phyloP scores from a whole-genome alignment of 2,329 filamentous ascomycete genomes.

The Lecanicillium sp. region DNA sequence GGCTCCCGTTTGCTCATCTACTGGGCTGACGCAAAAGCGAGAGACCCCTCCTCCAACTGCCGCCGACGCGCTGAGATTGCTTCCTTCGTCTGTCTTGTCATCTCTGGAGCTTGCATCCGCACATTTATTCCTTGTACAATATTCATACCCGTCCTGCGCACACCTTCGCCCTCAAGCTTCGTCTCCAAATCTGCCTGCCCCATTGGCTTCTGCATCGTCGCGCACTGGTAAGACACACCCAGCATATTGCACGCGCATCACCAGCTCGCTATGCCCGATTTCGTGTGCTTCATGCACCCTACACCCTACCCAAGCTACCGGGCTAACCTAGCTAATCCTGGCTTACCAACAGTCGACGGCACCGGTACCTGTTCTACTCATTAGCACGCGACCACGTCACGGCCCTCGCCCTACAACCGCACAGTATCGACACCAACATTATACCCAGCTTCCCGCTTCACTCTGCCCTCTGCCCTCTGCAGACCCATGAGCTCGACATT shows the following conservation, averaged over 20 bases:
- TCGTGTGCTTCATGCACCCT: background rate
- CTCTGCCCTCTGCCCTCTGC: background rate
- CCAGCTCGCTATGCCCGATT: background rate
- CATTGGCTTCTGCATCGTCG: background rate
- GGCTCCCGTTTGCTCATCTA: too few species aligned
- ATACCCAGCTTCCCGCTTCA: too few species aligned
- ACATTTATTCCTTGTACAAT: too few species aligned
- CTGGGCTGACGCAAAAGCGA: constrained; percentile 8
- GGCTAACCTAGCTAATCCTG: constrained; percentile 9
- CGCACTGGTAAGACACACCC: background rate
- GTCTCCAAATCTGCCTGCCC: too few species aligned
- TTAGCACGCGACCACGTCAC: constrained; percentile 10
- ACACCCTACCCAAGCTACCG: too few species aligned
- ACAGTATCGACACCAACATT: too few species aligned
- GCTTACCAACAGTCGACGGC: constrained; percentile 3
- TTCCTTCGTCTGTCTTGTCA: background rate
- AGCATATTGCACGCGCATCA: background rate
- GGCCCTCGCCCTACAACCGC: background rate
- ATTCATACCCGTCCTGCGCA: too few species aligned
- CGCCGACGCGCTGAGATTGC: background rate
- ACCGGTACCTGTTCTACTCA: background rate
- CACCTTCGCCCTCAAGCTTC: too few species aligned
- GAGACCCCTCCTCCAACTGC: constrained; percentile 11
- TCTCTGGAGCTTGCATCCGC: background rate
- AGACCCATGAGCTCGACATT: background rate